phyloP scores from a whole-genome alignment of 805 yeast genomes.

The Kodamaea leandrae region DNA sequence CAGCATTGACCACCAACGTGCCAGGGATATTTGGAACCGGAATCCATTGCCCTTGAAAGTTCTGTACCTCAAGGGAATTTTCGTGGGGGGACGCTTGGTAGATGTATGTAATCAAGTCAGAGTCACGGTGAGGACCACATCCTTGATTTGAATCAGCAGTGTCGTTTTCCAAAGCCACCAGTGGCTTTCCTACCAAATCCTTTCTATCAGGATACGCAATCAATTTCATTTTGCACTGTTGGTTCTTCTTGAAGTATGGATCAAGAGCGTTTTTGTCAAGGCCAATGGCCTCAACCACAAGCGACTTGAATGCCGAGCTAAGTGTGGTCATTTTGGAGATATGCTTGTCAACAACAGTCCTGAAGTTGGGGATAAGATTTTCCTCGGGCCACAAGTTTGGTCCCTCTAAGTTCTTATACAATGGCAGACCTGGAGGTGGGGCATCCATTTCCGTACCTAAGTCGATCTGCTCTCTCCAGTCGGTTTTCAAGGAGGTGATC shows the following conservation, averaged over 20 bases:
- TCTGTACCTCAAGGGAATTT: slow-evolving; percentile 55
- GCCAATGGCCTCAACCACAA: slow-evolving; percentile 57
- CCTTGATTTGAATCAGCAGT: slow-evolving; percentile 43
- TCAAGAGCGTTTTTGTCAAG: slow-evolving; percentile 45
- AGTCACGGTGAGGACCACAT: slow-evolving; percentile 67
- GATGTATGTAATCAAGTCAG: slow-evolving; percentile 58
- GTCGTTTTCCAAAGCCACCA: slow-evolving; percentile 26
- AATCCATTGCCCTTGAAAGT: slow-evolving; percentile 56
- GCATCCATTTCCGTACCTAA: slow-evolving; percentile 52
- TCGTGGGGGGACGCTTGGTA: slow-evolving; percentile 51
- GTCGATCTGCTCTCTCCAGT: slow-evolving; percentile 63
- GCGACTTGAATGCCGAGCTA: slow-evolving; percentile 38
- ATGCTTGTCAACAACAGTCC: slow-evolving; percentile 40
- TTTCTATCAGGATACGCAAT: slow-evolving; percentile 53
- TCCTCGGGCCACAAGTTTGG: slow-evolving; percentile 56
- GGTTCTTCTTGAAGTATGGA: slow-evolving; percentile 49
- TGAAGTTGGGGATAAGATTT: slow-evolving; percentile 40
- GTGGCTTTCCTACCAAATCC: slow-evolving; percentile 20
- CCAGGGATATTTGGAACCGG: slow-evolving; percentile 49
- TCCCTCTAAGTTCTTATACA: slow-evolving; percentile 53
- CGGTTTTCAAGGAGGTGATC: slow-evolving; percentile 51
- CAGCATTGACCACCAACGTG: slow-evolving; percentile 55
- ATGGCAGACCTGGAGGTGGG: slow-evolving; percentile 36
- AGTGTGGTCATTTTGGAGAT: slow-evolving; percentile 46
- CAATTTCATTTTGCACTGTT: slow-evolving; percentile 52